phyloP scores from a whole-genome alignment of 2,329 filamentous ascomycete species.

The Trematosphaeria pertusa region DNA sequence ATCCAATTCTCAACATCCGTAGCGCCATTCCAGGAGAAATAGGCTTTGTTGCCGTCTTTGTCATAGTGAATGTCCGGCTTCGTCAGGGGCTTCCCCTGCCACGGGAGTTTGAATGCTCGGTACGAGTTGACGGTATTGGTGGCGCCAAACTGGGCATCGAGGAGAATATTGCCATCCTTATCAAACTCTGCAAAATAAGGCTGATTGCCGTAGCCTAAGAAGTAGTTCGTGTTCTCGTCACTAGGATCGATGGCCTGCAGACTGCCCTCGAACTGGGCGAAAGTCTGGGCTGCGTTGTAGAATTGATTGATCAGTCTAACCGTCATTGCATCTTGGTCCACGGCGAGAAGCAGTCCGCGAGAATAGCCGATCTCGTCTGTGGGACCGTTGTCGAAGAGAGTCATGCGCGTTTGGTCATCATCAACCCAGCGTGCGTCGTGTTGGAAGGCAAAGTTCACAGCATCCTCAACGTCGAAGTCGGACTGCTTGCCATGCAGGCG shows the following conservation, averaged over 20 bases:
- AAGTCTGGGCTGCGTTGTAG: slow-evolving; percentile 47
- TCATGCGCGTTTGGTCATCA: slow-evolving; percentile 30
- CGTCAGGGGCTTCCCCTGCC: slow-evolving; percentile 25
- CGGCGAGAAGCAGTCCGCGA: slow-evolving; percentile 47
- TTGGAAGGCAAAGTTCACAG: slow-evolving; percentile 23
- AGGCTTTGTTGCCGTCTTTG: slow-evolving; percentile 17
- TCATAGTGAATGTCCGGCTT: slow-evolving; percentile 25
- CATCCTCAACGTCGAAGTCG: slow-evolving; percentile 21
- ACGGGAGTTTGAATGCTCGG: slow-evolving; percentile 40
- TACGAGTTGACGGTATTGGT: slow-evolving; percentile 46
- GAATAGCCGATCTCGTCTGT: slow-evolving; percentile 21
- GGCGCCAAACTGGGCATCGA: slow-evolving; percentile 52
- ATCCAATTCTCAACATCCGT: slow-evolving; percentile 33
- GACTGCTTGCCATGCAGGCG: slow-evolving; percentile 32
- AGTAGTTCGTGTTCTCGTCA: slow-evolving; percentile 49
- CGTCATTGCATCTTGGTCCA: slow-evolving; percentile 52
- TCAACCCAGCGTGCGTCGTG: slow-evolving; percentile 31
- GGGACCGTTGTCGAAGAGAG: slow-evolving; percentile 50
- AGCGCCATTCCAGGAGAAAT: slow-evolving; percentile 37
- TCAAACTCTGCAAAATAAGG: slow-evolving; percentile 58
- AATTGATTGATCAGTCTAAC: slow-evolving; percentile 51
- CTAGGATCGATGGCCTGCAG: slow-evolving; percentile 44
- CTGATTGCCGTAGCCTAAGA: slow-evolving; percentile 58
- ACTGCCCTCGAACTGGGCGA: slow-evolving; percentile 49
- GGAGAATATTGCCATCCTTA: slow-evolving; percentile 48